phyloP scores from a whole-genome alignment of 108 stramenopile species.

The Nitzschia inconspicua region DNA sequence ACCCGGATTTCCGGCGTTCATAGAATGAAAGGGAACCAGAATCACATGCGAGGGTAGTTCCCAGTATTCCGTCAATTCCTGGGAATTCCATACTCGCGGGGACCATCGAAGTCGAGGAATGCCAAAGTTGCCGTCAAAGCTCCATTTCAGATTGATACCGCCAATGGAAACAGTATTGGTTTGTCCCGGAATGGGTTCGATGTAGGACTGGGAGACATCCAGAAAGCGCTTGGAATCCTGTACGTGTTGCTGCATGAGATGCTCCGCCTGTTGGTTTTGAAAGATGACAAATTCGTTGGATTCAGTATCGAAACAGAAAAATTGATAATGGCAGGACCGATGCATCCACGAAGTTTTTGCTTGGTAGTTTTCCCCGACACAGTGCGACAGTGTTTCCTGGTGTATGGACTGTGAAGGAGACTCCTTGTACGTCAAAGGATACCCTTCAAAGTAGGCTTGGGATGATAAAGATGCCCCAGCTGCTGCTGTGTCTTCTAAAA shows the following conservation, averaged over 20 bases:
- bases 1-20: slow-evolving; percentile 47
- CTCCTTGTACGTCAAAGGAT: too few relatives aligned
- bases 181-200: slow-evolving; percentile 1
- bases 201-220: slow-evolving; percentile 6
- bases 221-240: too few relatives aligned
- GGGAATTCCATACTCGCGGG: slow-evolving; percentile 11
- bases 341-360: slow-evolving; percentile 28
- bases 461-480: too few relatives aligned
- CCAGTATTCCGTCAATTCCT: slow-evolving; percentile 23
- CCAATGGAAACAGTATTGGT: slow-evolving; percentile 32
- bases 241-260: too few relatives aligned
- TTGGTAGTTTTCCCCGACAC: slow-evolving; percentile 57
- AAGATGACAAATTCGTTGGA: slow-evolving; percentile 48
- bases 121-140: slow-evolving; percentile 9
- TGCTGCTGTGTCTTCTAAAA: too few relatives aligned
- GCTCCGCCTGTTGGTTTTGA: slow-evolving; percentile 22
- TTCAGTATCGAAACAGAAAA: slow-evolving; percentile 51
- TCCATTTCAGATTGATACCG: slow-evolving; percentile 53
- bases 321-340: slow-evolving; percentile 33
- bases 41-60: slow-evolving; percentile 33
- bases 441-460: too few relatives aligned
- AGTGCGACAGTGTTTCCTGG: slow-evolving; percentile 34
- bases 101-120: slow-evolving; percentile 36
- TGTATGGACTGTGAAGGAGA: too few relatives aligned
- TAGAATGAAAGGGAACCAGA: slow-evolving; percentile 42